These are phyloP conservation scores for Stramenopiles sp. DNA, from an alignment of 352 stramenopile genomes.

Conservation along the genomic window DNA sequence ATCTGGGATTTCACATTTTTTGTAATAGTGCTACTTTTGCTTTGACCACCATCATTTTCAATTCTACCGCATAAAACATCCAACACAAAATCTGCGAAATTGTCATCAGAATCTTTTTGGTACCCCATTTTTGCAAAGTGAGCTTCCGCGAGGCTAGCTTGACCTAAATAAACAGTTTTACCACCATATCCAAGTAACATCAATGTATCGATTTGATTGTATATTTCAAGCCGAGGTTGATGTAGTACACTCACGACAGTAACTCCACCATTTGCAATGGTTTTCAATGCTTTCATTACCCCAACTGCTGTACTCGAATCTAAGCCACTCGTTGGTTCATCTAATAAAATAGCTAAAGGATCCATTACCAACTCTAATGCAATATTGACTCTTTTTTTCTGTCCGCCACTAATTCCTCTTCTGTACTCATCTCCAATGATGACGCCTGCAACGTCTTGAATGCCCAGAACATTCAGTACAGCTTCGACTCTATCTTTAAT, in stretches of 20 bases:
- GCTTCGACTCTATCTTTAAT: background rate
- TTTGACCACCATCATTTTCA: no score
- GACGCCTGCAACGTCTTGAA: background rate
- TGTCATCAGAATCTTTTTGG: no score
- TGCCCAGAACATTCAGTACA: background rate
- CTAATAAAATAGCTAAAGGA: constrained; percentile 26
- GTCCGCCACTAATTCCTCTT: constrained; percentile 18
- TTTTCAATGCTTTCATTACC: constrained; percentile 32
- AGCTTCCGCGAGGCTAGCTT: no score
- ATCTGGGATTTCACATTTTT: no score
- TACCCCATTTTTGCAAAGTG: no score
- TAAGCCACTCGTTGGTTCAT: constrained; percentile 42
- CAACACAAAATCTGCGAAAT: no score
- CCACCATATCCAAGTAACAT: no score
- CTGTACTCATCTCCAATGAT: background rate
- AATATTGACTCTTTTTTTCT: constrained; percentile 29
- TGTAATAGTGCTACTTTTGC: no score
- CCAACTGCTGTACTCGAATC: constrained; percentile 36
- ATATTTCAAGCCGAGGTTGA: no score
- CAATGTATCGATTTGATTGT: no score
- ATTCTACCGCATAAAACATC: no score
- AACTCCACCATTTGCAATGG: constrained; percentile 26
- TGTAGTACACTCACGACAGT: constrained; percentile 33
- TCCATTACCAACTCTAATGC: constrained; percentile 42
- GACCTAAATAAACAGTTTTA: no score